Conservation (phyloP, 257 asterid species). For the Solanum bukasovii region DNA sequence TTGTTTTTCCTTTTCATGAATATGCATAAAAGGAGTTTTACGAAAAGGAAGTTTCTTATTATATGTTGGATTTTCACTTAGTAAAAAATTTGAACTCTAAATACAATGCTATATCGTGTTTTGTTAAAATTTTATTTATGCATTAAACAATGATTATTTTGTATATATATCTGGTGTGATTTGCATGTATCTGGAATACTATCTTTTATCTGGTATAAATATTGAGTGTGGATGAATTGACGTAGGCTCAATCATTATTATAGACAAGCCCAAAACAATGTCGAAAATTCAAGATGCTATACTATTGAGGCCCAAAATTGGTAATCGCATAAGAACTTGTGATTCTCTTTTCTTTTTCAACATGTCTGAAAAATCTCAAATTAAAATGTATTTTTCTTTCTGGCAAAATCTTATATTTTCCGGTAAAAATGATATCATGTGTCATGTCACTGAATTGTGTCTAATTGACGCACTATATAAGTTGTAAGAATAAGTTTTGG, state of each 20-base stretch:
- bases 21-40: neutral
- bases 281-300: neutral
- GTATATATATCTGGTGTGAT: too few relatives aligned
- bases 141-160: too few relatives aligned
- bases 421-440: neutral
- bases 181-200: too few relatives aligned
- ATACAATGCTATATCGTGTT: neutral
- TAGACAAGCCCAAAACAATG: neutral
- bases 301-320: neutral
- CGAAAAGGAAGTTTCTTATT: neutral
- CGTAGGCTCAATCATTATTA: neutral
- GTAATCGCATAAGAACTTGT: neutral
- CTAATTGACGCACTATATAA: neutral
- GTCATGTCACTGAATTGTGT: too few relatives aligned
- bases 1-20: neutral
- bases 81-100: neutral
- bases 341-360: neutral
- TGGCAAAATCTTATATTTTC: neutral
- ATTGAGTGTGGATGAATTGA: too few relatives aligned
- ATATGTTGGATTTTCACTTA: neutral
- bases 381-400: neutral
- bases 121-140: too few relatives aligned
- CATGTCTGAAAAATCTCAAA: neutral
- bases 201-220: too few relatives aligned
- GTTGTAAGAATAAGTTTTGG: neutral